Conservation (phyloP, 345 rosid genomes). For the Arabis alpina region DNA sequence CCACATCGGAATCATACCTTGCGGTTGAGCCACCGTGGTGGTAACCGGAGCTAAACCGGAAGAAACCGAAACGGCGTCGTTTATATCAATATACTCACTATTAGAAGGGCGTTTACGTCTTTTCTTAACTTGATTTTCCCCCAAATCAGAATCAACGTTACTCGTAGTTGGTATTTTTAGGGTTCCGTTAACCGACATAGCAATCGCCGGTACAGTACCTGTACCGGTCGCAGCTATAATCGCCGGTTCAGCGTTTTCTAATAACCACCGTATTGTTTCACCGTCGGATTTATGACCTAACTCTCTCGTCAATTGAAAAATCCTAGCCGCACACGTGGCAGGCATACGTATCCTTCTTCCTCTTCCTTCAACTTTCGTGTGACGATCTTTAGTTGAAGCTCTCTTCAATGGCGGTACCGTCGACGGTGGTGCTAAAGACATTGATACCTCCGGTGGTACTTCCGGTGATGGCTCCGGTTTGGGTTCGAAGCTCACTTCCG, state of each 20-base stretch:
- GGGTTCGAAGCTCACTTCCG: conserved; percentile 21
- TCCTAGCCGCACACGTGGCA: conserved; percentile 90
- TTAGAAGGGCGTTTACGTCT: conserved; percentile 74
- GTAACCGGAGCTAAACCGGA: conserved; percentile 54
- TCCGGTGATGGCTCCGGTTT: conserved; percentile 61
- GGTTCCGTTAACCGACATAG: conserved; percentile 87
- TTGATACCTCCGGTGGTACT: conserved; percentile 42
- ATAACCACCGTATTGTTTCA: conserved; percentile 85
- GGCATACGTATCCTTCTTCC: conserved; percentile 98
- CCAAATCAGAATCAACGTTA: conserved; percentile 46
- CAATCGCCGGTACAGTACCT: conserved; percentile 92
- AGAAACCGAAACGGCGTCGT: conserved; percentile 53
- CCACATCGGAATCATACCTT: conserved; percentile 84
- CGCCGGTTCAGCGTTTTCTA: conserved; percentile 87
- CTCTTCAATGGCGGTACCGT: conserved; percentile 53
- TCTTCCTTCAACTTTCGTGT: conserved; percentile 91
- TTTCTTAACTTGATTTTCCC: conserved; percentile 55
- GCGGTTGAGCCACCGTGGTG: conserved; percentile 41
- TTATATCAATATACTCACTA: conserved; percentile 72
- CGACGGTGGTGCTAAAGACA: conserved; percentile 43
- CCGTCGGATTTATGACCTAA: conserved; percentile 93
- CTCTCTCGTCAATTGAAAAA: conserved; percentile 85
- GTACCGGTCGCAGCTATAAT: conserved; percentile 90
- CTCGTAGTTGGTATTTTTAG: conserved; percentile 82
- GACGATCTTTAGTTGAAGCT: conserved; percentile 82